These are phyloP conservation scores for Arachis stenosperma DNA, from an alignment of 306 rosid genomes.

Conservation along the genomic window DNA sequence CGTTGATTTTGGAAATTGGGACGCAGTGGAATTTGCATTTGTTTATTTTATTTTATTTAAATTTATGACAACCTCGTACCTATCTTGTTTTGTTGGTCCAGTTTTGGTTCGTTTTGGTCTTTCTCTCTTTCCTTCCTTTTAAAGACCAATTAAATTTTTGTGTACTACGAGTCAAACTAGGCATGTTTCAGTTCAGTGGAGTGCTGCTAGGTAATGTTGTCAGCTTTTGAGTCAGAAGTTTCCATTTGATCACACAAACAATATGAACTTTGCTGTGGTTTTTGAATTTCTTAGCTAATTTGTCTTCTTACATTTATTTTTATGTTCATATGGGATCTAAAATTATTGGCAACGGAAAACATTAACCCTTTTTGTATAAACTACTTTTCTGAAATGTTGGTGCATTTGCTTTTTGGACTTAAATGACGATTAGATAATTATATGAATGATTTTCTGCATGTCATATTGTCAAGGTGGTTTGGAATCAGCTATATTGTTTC, in stretches of 20 bases:
- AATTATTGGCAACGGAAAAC: not conserved
- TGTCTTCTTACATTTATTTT: slow-evolving; percentile 34
- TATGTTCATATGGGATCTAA: slow-evolving; percentile 28
- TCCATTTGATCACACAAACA: slow-evolving; percentile 34
- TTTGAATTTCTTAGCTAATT: slow-evolving; percentile 32
- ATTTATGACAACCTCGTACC: slow-evolving; percentile 40
- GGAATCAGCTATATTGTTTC: slow-evolving; percentile 37
- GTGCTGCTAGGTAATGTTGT: slow-evolving; percentile 39
- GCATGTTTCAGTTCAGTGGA: slow-evolving; percentile 37
- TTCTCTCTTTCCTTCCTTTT: not conserved
- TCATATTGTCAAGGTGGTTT: slow-evolving; percentile 23
- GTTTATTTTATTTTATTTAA: not conserved
- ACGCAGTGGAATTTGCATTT: slow-evolving; percentile 23
- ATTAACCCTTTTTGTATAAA: slow-evolving; percentile 13
- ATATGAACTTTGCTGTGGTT: slow-evolving; percentile 27
- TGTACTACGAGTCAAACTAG: slow-evolving; percentile 46
- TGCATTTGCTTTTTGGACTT: slow-evolving; percentile 15
- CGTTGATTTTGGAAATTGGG: slow-evolving; percentile 41
- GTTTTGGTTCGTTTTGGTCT: slow-evolving; percentile 5
- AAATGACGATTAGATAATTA: slow-evolving; percentile 18
- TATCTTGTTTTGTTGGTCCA: slow-evolving; percentile 45
- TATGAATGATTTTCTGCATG: slow-evolving; percentile 27
- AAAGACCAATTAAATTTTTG: slow-evolving; percentile 29
- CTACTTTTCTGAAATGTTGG: slow-evolving; percentile 6
- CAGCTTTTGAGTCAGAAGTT: slow-evolving; percentile 32